Evolutionary conservation across 768 basidiomycete species (phyloP), one percentile per base, ranked within the genome.

Genomic region (Collybiopsis confluens): DNA sequence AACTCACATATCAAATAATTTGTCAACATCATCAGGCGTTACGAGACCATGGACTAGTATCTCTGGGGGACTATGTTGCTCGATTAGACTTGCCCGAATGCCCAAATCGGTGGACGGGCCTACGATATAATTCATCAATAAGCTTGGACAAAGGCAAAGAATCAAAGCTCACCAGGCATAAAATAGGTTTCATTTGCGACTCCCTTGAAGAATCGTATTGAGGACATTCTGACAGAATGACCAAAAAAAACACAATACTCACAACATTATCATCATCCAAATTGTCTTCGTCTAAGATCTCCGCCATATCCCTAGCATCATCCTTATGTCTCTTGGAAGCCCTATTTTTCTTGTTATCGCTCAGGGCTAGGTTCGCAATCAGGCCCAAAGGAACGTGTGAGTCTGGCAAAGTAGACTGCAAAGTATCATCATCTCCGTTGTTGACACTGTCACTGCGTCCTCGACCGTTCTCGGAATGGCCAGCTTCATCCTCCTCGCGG

Each of bases 171-270:
- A 85, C 88, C 89, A 45, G 90, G 90, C 77, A 80, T 76, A 71
- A 91, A 92, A 62, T 85, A 92, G 46, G 77, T 81, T 63, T 82
- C 85, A 65, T 88, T 90, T 28, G 90, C 90, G 20, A 91, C 84
- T 20, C 90, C 90, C 86, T 89, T 45, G 46, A 42, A 51, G 11
- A 33, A 33, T 38, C 18, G 47, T 65, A 54, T 42, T 30, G 40
- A 35, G 10, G 9, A 37, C 21, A 20, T 10, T 11, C 20, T 46
- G 2, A 28, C 30, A 21, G 11, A 18, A 10, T 4, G 15, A 36
- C 49, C 27, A 50, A 45, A 41, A 46, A 28, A 46, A 36, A 62
- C 21, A 33, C 35, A 41, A 33, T 37, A 70, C 66, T 68, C 74
- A 72, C 64, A 77, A 89, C 79, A 55, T 86, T 81, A 50, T 87